These are phyloP conservation scores for Penstemon eatonii DNA, from an alignment of 257 asterid genomes.

Conservation along the genomic window DNA sequence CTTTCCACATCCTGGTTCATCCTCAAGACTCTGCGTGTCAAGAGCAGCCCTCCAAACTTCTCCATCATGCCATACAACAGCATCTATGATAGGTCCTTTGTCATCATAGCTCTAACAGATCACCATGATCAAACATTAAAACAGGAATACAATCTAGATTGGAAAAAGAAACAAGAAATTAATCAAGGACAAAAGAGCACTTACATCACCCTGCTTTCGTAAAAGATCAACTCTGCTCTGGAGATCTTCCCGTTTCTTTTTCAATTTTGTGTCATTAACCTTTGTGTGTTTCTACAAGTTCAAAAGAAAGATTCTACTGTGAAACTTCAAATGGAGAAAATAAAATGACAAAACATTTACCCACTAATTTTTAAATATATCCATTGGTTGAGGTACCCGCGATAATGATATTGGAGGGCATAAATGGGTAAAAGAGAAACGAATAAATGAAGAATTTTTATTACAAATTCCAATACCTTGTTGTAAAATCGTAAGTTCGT, in stretches of 20 bases:
- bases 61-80: constrained; percentile 99
- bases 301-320: constrained; percentile 23
- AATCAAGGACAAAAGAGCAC: constrained; percentile 16
- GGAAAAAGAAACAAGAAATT: constrained; percentile 20
- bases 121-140: constrained; percentile 26
- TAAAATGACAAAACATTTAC: constrained; percentile 19
- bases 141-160: constrained; percentile 26
- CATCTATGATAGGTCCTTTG: constrained; percentile 93
- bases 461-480: not conserved
- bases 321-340: constrained; percentile 22
- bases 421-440: not conserved
- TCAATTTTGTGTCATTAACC: constrained; percentile 62
- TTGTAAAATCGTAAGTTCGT: not conserved
- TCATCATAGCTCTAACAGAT: constrained; percentile 75
- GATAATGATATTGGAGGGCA: constrained; percentile 8
- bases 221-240: constrained; percentile 85
- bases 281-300: constrained; percentile 60
- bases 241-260: constrained; percentile 79
- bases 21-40: constrained; percentile 89
- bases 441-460: not conserved
- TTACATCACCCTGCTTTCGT: constrained; percentile 89
- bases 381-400: constrained; percentile 1
- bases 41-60: constrained; percentile 96
- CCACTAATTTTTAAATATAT: constrained; percentile 3
- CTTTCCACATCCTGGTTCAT: constrained; percentile 73